Evolutionary conservation across 371 early-diverging fungal genomes (phyloP).

Genomic region (Apophysomyces sp.): DNA sequence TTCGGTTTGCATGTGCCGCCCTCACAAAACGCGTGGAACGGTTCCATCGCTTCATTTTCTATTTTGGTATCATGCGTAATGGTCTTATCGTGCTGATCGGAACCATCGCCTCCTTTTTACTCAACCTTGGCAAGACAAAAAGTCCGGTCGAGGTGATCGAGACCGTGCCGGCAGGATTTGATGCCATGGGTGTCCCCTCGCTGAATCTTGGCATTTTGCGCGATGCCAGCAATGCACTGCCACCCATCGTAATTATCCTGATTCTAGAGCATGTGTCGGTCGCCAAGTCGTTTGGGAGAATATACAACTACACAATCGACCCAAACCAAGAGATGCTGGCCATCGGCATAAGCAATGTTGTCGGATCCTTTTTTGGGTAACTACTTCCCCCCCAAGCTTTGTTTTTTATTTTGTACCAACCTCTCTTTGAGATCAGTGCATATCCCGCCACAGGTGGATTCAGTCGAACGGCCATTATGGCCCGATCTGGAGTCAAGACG

Average conservation of each 20-base stretch:
- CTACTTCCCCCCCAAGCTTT: neutral
- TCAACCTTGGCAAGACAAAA: constrained; percentile 14
- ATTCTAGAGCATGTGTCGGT: constrained; percentile 81
- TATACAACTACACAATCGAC: constrained; percentile 49
- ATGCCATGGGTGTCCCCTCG: constrained; percentile 46
- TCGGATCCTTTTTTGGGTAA: constrained; percentile 79
- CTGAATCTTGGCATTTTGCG: constrained; percentile 35
- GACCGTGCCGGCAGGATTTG: constrained; percentile 63
- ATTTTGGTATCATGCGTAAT: constrained; percentile 41
- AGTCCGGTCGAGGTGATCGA: constrained; percentile 53
- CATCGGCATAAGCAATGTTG: constrained; percentile 77
- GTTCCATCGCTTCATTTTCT: constrained; percentile 28
- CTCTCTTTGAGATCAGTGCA: constrained; percentile 38
- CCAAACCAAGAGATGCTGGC: constrained; percentile 86
- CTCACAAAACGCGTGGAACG: constrained; percentile 16
- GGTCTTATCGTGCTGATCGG: constrained; percentile 29
- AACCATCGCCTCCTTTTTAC: constrained; percentile 26
- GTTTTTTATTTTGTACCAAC: neutral
- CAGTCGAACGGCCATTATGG: constrained; percentile 85
- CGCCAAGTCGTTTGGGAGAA: constrained; percentile 76
- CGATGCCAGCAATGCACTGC: constrained; percentile 40
- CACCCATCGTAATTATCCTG: constrained; percentile 64
- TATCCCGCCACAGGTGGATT: constrained; percentile 92
- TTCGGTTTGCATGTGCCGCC: constrained; percentile 21
- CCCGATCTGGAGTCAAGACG: constrained; percentile 75